phyloP scores from a whole-genome alignment of 768 basidiomycete species.

The Tulasnella sp. region DNA sequence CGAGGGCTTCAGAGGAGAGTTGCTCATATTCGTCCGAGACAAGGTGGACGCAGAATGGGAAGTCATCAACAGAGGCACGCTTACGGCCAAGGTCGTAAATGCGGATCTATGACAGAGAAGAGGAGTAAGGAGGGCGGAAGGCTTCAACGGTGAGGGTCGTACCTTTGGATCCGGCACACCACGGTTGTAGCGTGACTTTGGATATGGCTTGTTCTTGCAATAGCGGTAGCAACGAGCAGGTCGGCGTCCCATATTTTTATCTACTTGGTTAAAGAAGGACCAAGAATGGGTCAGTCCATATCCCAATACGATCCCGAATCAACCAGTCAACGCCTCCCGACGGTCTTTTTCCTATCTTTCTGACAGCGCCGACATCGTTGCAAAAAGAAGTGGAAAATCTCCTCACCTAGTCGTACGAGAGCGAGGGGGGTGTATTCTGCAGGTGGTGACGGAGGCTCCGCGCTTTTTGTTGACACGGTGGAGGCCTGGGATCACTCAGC shows the following conservation, averaged over 20 bases:
- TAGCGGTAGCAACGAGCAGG: conserved; percentile 98
- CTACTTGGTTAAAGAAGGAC: neutral
- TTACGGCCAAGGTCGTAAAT: conserved; percentile 96
- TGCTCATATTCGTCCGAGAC: conserved; percentile 99
- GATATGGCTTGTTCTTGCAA: conserved; percentile 99
- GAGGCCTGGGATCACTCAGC: conserved; percentile 14
- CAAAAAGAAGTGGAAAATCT: neutral
- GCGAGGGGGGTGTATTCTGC: neutral
- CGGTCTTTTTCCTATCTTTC: neutral
- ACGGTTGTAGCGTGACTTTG: conserved; percentile 93
- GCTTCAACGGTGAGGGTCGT: neutral
- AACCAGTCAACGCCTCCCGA: neutral
- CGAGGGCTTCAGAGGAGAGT: conserved; percentile 89
- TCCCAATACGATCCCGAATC: neutral
- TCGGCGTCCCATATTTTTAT: conserved; percentile 82
- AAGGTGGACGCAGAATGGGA: conserved; percentile 94
- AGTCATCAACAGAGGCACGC: conserved; percentile 94
- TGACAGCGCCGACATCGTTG: neutral
- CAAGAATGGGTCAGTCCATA: neutral
- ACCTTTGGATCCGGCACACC: conserved; percentile 97
- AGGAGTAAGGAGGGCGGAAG: neutral
- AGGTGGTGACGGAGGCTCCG: conserved; percentile 5
- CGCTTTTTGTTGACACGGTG: conserved; percentile 15
- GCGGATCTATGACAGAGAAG: conserved; percentile 60
- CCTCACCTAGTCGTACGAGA: neutral